A percentile compares a stretch with the other conserved stretches of the same genome.
phyloP scores from a whole-genome alignment of 177 flowering plant species.

The Telopea speciosissima region DNA sequence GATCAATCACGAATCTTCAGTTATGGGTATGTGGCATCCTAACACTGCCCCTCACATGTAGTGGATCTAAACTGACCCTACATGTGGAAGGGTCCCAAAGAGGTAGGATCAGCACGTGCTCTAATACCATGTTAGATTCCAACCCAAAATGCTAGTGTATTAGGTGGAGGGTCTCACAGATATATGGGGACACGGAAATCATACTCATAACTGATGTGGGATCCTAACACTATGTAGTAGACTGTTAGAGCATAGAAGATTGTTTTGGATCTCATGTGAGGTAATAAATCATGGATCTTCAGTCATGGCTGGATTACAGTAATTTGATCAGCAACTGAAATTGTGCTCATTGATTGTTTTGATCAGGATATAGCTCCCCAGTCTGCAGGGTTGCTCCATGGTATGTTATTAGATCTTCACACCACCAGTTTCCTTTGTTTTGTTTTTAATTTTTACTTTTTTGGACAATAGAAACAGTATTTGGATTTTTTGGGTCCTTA shows the following conservation, averaged over 20 bases:
- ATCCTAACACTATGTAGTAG: too few relatives aligned
- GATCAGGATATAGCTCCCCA: slow-evolving; percentile 91
- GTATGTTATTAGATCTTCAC: slow-evolving; percentile 30
- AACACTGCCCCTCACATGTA: too few relatives aligned
- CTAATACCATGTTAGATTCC: background rate
- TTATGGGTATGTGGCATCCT: too few relatives aligned
- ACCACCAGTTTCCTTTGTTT: background rate
- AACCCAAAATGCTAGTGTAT: too few relatives aligned
- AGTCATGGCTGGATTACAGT: background rate
- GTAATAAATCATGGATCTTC: background rate
- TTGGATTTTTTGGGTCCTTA: background rate
- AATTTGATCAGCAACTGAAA: background rate
- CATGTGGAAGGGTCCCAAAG: too few relatives aligned
- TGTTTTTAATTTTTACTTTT: background rate
- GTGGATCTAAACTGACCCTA: too few relatives aligned
- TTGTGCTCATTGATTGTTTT: slow-evolving; percentile 9
- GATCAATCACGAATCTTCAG: too few relatives aligned
- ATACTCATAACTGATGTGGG: too few relatives aligned
- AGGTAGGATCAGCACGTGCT: too few relatives aligned
- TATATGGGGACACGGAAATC: too few relatives aligned
- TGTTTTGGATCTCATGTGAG: background rate
- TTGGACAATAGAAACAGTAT: background rate
- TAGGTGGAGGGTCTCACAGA: too few relatives aligned
- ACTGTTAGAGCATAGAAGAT: too few relatives aligned
- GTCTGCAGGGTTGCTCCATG: slow-evolving; percentile 88